phyloP scores from a whole-genome alignment of 1,139 yeast genomes.

The Magnusiomyces clavatus region DNA sequence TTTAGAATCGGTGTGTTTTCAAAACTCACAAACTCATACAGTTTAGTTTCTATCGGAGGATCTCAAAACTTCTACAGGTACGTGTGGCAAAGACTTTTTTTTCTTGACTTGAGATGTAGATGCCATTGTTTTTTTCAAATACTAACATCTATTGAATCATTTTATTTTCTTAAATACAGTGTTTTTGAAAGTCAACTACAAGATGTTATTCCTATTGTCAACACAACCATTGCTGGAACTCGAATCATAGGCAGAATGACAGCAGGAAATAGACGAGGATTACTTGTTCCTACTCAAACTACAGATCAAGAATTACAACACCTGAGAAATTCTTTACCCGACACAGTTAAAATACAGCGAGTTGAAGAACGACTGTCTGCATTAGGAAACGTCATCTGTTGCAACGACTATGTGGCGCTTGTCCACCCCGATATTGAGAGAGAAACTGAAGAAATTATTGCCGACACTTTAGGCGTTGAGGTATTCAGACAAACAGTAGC shows the following conservation, averaged over 20 bases:
- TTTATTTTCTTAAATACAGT: slow-evolving; percentile 32
- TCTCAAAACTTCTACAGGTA: slow-evolving; percentile 83
- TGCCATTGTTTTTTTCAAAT: neutral
- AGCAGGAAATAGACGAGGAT: slow-evolving; percentile 97
- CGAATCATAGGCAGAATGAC: slow-evolving; percentile 98
- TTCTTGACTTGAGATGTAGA: neutral
- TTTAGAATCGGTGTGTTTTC: slow-evolving; percentile 82
- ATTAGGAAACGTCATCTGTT: slow-evolving; percentile 94
- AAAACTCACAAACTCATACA: slow-evolving; percentile 92
- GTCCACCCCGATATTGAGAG: slow-evolving; percentile 99
- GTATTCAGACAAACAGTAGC: slow-evolving; percentile 99
- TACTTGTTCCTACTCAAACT: slow-evolving; percentile 94
- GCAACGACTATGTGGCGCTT: slow-evolving; percentile 97
- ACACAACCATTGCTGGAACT: slow-evolving; percentile 96
- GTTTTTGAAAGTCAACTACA: slow-evolving; percentile 97
- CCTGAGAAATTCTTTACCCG: slow-evolving; percentile 95
- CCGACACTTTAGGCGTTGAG: slow-evolving; percentile 98
- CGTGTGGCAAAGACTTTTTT: slow-evolving; percentile 1
- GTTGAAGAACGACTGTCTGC: slow-evolving; percentile 97
- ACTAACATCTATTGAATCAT: neutral
- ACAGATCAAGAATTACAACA: slow-evolving; percentile 99
- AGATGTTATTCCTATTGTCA: slow-evolving; percentile 92
- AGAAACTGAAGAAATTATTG: slow-evolving; percentile 97
- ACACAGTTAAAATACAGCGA: slow-evolving; percentile 89
- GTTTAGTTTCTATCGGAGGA: slow-evolving; percentile 95